Base-by-base conservation (phyloP, 2,329 filamentous ascomycete species). In the Lecanicillium sp. region DNA sequence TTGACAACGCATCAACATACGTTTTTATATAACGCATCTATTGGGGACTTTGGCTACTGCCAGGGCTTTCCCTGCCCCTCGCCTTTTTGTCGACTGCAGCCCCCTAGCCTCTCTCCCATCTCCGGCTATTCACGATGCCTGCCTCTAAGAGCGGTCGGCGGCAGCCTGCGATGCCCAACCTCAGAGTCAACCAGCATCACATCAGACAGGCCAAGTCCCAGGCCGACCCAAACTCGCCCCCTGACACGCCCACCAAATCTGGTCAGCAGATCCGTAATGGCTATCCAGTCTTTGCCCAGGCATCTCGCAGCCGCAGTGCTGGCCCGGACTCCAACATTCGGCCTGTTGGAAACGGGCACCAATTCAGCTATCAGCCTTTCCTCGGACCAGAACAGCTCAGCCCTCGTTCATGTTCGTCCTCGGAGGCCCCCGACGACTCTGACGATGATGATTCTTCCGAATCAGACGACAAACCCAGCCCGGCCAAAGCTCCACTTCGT, bases 201-300 rank as follows among this genome's bases (percentile, higher is more conserved):
- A 48, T 57, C 56, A 29, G 30, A 17, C 47, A 39, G 44, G 24
- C 21, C 39, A 48, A 49, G 20, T 32, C 46, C 17, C 40, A 40
- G 19, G 59, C 61, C 54, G 64, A 67, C 49, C 71, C 69, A 45
- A 68, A 71, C 48, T 75, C 72, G 56, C 72, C 72, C 53, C 72
- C 72, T 33, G 69, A 71, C 42, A 74, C 71, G 33, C 72, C 72
- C 44, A 71, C 68, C 33, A 62, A 64, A 29, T 64, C 64, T 47
- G 65, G 66, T 48, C 57, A 60, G 24, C 58, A 62, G 51, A 55
- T 59, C 43, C 64, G 62, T 55, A 65, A 64, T 51, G 60, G 59
- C 52, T 55, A 63, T 56, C 57, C 63, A 49, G 55, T 59, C 49
- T 64, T 66, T 49, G 56, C 61, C 43, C 61, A 60, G 21, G 32